phyloP scores from a whole-genome alignment of 139 green algal species.

The Klebsormidium nitens region DNA sequence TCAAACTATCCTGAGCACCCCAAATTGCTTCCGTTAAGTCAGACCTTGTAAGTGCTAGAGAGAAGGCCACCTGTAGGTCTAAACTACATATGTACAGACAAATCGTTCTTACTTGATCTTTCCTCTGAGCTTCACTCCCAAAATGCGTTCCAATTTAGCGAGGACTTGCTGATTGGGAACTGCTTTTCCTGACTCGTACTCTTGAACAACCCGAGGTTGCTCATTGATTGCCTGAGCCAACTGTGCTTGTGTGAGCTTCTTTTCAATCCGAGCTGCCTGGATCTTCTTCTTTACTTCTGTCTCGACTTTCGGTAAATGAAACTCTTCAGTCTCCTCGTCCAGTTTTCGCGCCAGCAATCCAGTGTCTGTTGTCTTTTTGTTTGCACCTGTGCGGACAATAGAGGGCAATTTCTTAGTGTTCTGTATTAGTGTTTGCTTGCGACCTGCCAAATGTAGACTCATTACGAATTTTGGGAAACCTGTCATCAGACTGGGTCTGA shows the following conservation, averaged over 20 bases:
- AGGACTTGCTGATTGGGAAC: constrained; percentile 92
- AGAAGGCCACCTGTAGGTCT: too few species aligned
- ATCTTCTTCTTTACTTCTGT: constrained; percentile 93
- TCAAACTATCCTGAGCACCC: too few species aligned
- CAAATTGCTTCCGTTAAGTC: too few species aligned
- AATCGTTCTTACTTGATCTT: constrained; percentile 38
- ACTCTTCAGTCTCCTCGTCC: constrained; percentile 49
- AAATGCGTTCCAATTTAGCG: constrained; percentile 76
- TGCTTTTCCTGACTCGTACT: constrained; percentile 89
- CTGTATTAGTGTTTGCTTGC: too few species aligned
- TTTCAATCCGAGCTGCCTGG: constrained; percentile 76
- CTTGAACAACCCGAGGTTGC: constrained; percentile 90
- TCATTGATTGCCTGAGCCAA: constrained; percentile 53
- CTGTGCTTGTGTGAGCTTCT: constrained; percentile 96
- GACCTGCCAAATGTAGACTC: too few species aligned
- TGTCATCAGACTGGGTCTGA: too few species aligned
- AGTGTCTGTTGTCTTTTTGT: neutral
- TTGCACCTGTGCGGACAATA: too few species aligned
- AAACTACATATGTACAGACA: too few species aligned
- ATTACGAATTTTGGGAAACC: too few species aligned
- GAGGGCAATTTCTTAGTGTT: constrained; percentile 39
- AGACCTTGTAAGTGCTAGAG: too few species aligned
- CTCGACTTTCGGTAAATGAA: constrained; percentile 53
- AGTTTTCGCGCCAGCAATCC: constrained; percentile 37
- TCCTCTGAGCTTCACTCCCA: constrained; percentile 69